Evolutionary conservation across 2,329 filamentous ascomycete species (phyloP).

Genomic region (Aaosphaeria pasadenensis): DNA sequence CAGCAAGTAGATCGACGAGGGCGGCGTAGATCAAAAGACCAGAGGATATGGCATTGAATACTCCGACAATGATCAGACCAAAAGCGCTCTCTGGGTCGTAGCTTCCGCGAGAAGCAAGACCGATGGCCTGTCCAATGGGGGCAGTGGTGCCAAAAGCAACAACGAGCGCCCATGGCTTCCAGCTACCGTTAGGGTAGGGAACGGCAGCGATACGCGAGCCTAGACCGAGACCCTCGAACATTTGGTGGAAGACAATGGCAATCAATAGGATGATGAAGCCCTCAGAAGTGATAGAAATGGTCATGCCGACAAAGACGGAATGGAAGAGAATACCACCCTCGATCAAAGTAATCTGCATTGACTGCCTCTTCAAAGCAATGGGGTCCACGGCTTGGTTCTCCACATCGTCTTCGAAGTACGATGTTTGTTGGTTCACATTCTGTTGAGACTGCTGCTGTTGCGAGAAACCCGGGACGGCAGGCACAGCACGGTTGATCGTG

Average conservation of each 20-base stretch:
- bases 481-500: slow-evolving; percentile 46
- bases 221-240: slow-evolving; percentile 62
- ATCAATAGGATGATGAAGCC: slow-evolving; percentile 59
- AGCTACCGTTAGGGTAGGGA: slow-evolving; percentile 55
- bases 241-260: slow-evolving; percentile 62
- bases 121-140: slow-evolving; percentile 64
- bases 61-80: slow-evolving; percentile 61
- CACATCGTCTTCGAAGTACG: slow-evolving; percentile 37
- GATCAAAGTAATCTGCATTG: slow-evolving; percentile 43
- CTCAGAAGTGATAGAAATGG: slow-evolving; percentile 56
- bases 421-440: slow-evolving; percentile 19
- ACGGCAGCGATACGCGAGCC: slow-evolving; percentile 59
- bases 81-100: slow-evolving; percentile 64
- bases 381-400: slow-evolving; percentile 35
- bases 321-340: slow-evolving; percentile 64
- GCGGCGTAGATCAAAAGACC: slow-evolving; percentile 62
- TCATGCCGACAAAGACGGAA: slow-evolving; percentile 62
- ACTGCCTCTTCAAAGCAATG: slow-evolving; percentile 37
- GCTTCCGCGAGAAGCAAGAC: slow-evolving; percentile 53
- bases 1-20: slow-evolving; percentile 61
- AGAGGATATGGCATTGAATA: slow-evolving; percentile 65
- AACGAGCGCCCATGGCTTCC: slow-evolving; percentile 60
- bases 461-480: slow-evolving; percentile 28
- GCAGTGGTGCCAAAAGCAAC: slow-evolving; percentile 63
- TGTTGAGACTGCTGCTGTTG: slow-evolving; percentile 17